Percentiles rank a stretch among this genome's conserved stretches.
These are phyloP conservation scores for Clitoria ternatea DNA, from an alignment of 306 rosid species.

Conservation along the genomic window DNA sequence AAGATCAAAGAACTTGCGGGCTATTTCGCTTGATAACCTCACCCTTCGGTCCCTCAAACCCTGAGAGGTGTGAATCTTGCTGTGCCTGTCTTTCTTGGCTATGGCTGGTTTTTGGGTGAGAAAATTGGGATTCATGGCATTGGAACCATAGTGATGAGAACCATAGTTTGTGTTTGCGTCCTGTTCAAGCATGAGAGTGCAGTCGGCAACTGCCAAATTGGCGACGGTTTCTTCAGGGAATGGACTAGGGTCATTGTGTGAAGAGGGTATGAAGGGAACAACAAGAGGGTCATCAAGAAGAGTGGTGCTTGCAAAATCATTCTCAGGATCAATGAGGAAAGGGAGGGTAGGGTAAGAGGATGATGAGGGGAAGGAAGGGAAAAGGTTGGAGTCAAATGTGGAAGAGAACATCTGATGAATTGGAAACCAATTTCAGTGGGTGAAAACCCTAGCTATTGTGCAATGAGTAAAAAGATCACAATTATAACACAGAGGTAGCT, in stretches of 20 bases:
- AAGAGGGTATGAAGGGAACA: constrained; percentile 30
- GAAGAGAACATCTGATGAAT: constrained; percentile 65
- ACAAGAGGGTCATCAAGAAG: constrained; percentile 28
- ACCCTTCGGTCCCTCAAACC: constrained; percentile 86
- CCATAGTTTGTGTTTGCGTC: neutral
- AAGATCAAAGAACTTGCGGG: constrained; percentile 87
- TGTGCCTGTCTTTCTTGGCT: constrained; percentile 73
- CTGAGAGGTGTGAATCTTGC: constrained; percentile 87
- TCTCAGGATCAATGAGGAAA: constrained; percentile 22
- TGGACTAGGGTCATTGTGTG: constrained; percentile 6
- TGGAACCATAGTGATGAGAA: neutral
- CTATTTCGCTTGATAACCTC: constrained; percentile 67
- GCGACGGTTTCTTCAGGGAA: constrained; percentile 26
- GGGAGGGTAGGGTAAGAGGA: constrained; percentile 31
- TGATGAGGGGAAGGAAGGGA: constrained; percentile 44
- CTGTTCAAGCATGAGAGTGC: constrained; percentile 25
- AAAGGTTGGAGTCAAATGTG: constrained; percentile 36
- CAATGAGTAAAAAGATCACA: constrained; percentile 31
- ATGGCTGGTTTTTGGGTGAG: constrained; percentile 26
- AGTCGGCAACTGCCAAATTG: constrained; percentile 30
- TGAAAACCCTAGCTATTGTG: constrained; percentile 45
- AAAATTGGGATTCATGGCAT: constrained; percentile 30
- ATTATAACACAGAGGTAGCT: constrained; percentile 38
- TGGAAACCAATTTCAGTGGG: constrained; percentile 14
- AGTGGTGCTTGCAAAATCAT: constrained; percentile 22